These are phyloP conservation scores for Phyllostachys edulis DNA, from an alignment of 176 grass and related monocot genomes.

Conservation along the genomic window DNA sequence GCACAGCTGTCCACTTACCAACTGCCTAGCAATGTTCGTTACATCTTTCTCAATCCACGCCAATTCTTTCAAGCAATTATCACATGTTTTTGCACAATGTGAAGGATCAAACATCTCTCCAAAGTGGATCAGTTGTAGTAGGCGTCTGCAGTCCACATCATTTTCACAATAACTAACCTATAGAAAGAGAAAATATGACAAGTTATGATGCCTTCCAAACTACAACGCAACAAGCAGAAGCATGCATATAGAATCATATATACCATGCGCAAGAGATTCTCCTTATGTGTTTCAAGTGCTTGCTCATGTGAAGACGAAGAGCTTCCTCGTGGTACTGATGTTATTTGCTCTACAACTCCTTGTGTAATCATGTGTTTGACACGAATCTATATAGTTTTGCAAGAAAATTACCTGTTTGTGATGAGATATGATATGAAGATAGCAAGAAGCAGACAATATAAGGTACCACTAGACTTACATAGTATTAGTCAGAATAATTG, in stretches of 20 bases:
- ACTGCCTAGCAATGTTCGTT: conserved; percentile 64
- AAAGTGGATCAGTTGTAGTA: conserved; percentile 90
- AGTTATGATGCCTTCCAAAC: conserved; percentile 26
- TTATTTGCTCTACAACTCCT: too few relatives aligned
- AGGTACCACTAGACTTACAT: conserved; percentile 64
- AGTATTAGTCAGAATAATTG: conserved; percentile 92
- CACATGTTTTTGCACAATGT: conserved; percentile 74
- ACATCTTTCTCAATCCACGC: conserved; percentile 82
- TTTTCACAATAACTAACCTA: conserved; percentile 98
- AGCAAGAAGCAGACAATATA: background rate
- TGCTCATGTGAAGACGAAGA: conserved; percentile 28
- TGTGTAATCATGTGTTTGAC: conserved; percentile 85
- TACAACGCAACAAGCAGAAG: background rate
- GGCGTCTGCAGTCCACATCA: conserved; percentile 77
- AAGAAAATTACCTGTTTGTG: conserved; percentile 34
- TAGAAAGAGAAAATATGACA: conserved; percentile 3
- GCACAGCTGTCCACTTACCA: conserved; percentile 52
- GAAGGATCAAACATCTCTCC: conserved; percentile 79
- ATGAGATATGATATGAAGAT: conserved; percentile 27
- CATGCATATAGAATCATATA: conserved; percentile 24
- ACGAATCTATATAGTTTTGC: conserved; percentile 56
- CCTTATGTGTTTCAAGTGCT: conserved; percentile 73
- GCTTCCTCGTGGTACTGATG: too few relatives aligned
- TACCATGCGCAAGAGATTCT: conserved; percentile 94
- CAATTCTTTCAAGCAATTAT: conserved; percentile 83